Evolutionary conservation across 2,329 filamentous ascomycete species (phyloP), one percentile per base, ranked within the genome.

Genomic region (Trichoderma asperellum): DNA sequence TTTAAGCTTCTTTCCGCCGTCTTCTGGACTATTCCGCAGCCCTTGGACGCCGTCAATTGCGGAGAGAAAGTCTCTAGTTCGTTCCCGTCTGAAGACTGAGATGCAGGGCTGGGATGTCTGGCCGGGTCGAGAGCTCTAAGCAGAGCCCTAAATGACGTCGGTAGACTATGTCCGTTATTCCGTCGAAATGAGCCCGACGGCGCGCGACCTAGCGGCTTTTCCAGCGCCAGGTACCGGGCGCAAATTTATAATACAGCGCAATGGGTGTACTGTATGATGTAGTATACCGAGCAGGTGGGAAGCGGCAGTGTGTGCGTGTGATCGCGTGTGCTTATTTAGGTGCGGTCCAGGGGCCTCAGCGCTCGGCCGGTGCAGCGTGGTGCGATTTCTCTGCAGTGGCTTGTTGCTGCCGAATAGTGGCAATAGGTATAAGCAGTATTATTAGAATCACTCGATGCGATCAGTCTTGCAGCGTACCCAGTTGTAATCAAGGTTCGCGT

Each of bases 161-260:
- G 64, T 59, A 2, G 18, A 43, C 40, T 43, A 67, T 67, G 55
- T 67, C 64, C 64, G 64, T 67, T 67, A 67, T 67, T 67, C 64
- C 64, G 64, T 59, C 18, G 37, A 37, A 18, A 37, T n/a, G 52
- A 27, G 64, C 40, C 55, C 52, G 63, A 66, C 53, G 29, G 21
- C 18, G 43, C 52, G 43, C 52, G 35, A 37, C 52, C 62, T 65
- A 58, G 63, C 37, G 24, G 61, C 16, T 43, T 57, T 63, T 49
- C 37, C 32, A n/a, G 40, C 27, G 63, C 63, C 63, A 67, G 40
- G 37, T 57, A 65, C 37, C 43, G 43, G 29, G 14, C 37, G 40
- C 40, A 43, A 59, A 59, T 67, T 67, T 59, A 59, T 67, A 67
- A 67, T 59, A 52, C 64, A 37, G 64, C 32, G 14, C 57, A 27